Base-by-base conservation (phyloP, 306 rosid species). In the Coriaria nepalensis region DNA sequence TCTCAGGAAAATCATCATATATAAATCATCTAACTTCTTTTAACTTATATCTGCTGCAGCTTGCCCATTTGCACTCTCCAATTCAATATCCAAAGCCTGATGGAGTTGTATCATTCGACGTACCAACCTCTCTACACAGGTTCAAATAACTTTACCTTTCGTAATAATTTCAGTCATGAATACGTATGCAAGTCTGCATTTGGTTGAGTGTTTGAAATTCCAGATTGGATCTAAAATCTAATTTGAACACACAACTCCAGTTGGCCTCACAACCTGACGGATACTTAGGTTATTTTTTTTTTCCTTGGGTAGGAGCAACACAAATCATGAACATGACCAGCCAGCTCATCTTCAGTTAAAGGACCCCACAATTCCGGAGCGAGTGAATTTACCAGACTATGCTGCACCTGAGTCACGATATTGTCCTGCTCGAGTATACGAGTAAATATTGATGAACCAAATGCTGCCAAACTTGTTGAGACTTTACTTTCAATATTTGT, bases 291-390 rank as follows among this genome's bases (percentile, higher is more conserved):
- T 13, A 51, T 10, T 53, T 35, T 15, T 61, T 6, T 58, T n/a
- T n/a, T n/a, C n/a, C n/a, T n/a, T n/a, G n/a, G n/a, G 55, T 49
- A 90, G 97, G 86, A 90, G 97, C 87, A 90, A 81, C 70, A 90
- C 97, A 67, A 90, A 90, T 74, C 97, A 90, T 64, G 97, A 84
- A 20, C 93, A 84, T 50, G 97, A 90, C 67, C 97, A 90, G 68
- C 95, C 95, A 59, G 63, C 94, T 40, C 95, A 90, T 65, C 95
- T 90, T 72, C 78, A 60, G 52, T 69, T 84, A 68, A 74, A 68
- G 63, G 79, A 90, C 68, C 67, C 92, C 13, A 81, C 73, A 71
- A 71, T 77, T 66, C 94, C 97, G 7, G 81, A 79, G 69, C 75
- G 52, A 6, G 43, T 73, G 50, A 90, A 90, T 68, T 76, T 90